Evolutionary conservation across 495 filamentous ascomycete species (phyloP).

Genomic region (Neurospora sp.): DNA sequence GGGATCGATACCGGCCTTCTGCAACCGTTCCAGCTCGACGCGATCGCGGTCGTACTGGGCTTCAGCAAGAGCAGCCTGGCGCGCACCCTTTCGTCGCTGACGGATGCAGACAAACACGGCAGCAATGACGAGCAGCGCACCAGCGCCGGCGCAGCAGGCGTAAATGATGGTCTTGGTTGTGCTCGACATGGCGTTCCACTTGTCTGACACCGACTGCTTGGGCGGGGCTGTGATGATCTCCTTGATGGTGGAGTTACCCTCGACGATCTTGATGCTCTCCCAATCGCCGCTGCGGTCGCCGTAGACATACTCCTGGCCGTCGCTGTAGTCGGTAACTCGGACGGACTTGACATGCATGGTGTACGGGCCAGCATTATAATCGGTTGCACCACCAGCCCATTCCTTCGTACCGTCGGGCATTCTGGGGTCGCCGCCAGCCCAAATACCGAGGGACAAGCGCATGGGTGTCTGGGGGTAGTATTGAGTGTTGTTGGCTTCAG

Average conservation of each 20-base stretch:
- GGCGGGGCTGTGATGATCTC: slow-evolving; percentile 32
- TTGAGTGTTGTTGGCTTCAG: slow-evolving; percentile 51
- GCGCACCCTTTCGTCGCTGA: slow-evolving; percentile 55
- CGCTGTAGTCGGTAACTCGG: slow-evolving; percentile 55
- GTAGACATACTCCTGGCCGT: slow-evolving; percentile 59
- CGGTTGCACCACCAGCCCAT: slow-evolving; percentile 73
- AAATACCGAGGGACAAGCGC: slow-evolving; percentile 73
- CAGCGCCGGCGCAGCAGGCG: slow-evolving; percentile 41
- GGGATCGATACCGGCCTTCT: slow-evolving; percentile 33
- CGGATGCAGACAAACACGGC: slow-evolving; percentile 53
- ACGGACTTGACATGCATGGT: slow-evolving; percentile 66
- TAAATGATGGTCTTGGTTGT: slow-evolving; percentile 52
- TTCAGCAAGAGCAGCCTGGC: slow-evolving; percentile 49
- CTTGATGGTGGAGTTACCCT: slow-evolving; percentile 52
- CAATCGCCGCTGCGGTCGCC: slow-evolving; percentile 54
- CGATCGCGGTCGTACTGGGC: slow-evolving; percentile 48
- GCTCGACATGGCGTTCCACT: slow-evolving; percentile 46
- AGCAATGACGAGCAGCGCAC: slow-evolving; percentile 35
- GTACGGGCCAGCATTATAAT: slow-evolving; percentile 62
- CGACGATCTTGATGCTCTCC: slow-evolving; percentile 60
- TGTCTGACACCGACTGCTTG: slow-evolving; percentile 40
- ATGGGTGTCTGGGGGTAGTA: slow-evolving; percentile 80
- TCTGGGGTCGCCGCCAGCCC: slow-evolving; percentile 72
- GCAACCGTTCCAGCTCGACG: slow-evolving; percentile 51
- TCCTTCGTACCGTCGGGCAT: slow-evolving; percentile 44